Percentiles rank a stretch among this genome's conserved stretches.
phyloP scores from a whole-genome alignment of 1,139 yeast genomes.

The Yamadazyma oceani region DNA sequence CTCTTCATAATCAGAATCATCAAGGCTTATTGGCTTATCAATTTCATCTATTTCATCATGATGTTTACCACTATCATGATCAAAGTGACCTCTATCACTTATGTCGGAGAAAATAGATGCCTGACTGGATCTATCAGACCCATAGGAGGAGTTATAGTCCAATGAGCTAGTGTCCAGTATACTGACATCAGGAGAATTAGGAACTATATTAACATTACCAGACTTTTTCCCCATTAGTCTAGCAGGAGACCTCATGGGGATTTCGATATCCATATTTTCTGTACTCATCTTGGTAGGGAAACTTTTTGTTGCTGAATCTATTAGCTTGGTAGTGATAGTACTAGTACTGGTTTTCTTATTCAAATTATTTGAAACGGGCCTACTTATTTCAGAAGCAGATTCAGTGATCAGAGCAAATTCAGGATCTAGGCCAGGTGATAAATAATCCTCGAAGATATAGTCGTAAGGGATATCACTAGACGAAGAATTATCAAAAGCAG shows the following conservation, averaged over 20 bases:
- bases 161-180: constrained; percentile 17
- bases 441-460: constrained; percentile 1
- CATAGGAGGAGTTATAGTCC: constrained; percentile 13
- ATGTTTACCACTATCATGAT: background rate
- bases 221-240: constrained; percentile 11
- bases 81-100: constrained; percentile 1
- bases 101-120: constrained; percentile 15
- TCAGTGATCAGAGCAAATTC: background rate
- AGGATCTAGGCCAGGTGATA: background rate
- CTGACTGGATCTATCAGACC: constrained; percentile 14
- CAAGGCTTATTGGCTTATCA: constrained; percentile 11
- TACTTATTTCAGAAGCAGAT: no score
- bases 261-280: constrained; percentile 5
- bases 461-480: background rate
- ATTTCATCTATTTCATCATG: background rate
- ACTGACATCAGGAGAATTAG: constrained; percentile 13
- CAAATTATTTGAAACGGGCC: no score
- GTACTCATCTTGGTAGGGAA: background rate
- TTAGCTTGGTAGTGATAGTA: background rate
- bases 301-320: no score
- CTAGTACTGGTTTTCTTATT: no score
- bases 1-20: constrained; percentile 18
- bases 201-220: background rate
- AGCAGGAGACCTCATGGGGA: constrained; percentile 22
- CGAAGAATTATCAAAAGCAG: no score